A percentile compares a stretch with the other conserved stretches of the same genome.
These are phyloP conservation scores for Isabelozyma gotoi DNA, from an alignment of 805 yeast species.

Conservation along the genomic window DNA sequence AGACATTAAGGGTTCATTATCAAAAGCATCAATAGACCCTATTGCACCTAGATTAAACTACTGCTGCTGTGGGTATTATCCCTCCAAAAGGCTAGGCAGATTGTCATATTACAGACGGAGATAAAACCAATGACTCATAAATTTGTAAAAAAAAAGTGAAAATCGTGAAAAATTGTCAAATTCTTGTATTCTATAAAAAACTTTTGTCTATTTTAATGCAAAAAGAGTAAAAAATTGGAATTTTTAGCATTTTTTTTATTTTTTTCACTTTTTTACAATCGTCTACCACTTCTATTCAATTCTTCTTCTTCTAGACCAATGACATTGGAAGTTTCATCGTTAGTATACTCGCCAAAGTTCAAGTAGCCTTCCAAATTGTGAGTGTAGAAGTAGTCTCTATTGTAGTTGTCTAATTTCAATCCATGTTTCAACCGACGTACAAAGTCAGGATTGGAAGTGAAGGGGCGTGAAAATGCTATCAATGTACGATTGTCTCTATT, in stretches of 20 bases:
- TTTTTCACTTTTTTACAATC: neutral
- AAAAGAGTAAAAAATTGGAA: too few relatives aligned
- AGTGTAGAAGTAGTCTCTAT: slow-evolving; percentile 40
- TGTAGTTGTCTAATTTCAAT: slow-evolving; percentile 30
- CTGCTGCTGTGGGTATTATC: too few relatives aligned
- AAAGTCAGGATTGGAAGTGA: slow-evolving; percentile 44
- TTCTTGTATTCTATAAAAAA: too few relatives aligned
- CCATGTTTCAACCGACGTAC: slow-evolving; percentile 35
- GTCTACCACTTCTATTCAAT: slow-evolving; percentile 5
- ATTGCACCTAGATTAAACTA: too few relatives aligned
- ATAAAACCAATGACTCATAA: too few relatives aligned
- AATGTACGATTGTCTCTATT: slow-evolving; percentile 34
- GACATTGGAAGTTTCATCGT: slow-evolving; percentile 3
- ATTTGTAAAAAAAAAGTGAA: too few relatives aligned
- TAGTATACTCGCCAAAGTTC: slow-evolving; percentile 3
- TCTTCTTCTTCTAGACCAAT: slow-evolving; percentile 5
- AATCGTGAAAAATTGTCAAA: too few relatives aligned
- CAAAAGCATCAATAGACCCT: too few relatives aligned
- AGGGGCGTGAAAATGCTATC: slow-evolving; percentile 40
- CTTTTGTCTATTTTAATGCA: too few relatives aligned
- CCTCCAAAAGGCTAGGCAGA: too few relatives aligned
- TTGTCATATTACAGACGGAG: too few relatives aligned
- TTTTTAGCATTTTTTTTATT: neutral
- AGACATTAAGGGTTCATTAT: too few relatives aligned
- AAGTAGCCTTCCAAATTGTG: slow-evolving; percentile 25